A percentile compares a stretch with the other conserved stretches of the same genome.
phyloP scores from a whole-genome alignment of 2,329 filamentous ascomycete genomes.

The Diaporthe citrichinensis region DNA sequence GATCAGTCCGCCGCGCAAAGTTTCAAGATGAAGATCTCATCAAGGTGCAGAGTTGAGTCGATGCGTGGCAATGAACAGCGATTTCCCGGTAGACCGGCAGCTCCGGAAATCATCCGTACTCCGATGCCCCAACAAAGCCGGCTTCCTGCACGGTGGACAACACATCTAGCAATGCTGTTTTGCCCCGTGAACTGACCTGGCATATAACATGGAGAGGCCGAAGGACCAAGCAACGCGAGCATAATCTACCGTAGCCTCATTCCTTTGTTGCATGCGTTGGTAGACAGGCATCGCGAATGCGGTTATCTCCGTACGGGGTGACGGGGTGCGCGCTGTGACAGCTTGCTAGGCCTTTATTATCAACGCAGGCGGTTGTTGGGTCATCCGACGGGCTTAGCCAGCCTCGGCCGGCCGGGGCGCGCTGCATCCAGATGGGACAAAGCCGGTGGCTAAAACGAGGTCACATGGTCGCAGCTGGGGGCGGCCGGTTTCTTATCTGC shows the following conservation, averaged over 20 bases:
- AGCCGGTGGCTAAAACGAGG: slow-evolving; percentile 9
- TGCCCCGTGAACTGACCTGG: background rate
- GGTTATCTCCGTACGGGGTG: background rate
- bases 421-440: slow-evolving; percentile 10
- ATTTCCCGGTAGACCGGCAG: background rate
- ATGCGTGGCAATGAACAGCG: background rate
- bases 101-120: slow-evolving; percentile 5
- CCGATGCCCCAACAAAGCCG: background rate
- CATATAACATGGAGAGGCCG: background rate
- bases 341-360: background rate
- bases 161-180: background rate
- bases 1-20: background rate
- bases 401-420: slow-evolving; percentile 5
- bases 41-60: background rate
- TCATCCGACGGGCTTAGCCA: background rate
- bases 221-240: background rate
- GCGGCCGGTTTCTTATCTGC: slow-evolving; percentile 9
- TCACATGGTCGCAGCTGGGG: slow-evolving; percentile 17
- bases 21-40: background rate
- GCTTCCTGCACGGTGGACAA: background rate
- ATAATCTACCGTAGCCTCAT: background rate
- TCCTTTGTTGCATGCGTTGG: background rate
- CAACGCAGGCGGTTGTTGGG: background rate
- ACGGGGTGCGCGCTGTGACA: background rate
- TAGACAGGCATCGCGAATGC: background rate